Conservation (phyloP, 176 grass and related monocot species). For the Oryza brachyantha region DNA sequence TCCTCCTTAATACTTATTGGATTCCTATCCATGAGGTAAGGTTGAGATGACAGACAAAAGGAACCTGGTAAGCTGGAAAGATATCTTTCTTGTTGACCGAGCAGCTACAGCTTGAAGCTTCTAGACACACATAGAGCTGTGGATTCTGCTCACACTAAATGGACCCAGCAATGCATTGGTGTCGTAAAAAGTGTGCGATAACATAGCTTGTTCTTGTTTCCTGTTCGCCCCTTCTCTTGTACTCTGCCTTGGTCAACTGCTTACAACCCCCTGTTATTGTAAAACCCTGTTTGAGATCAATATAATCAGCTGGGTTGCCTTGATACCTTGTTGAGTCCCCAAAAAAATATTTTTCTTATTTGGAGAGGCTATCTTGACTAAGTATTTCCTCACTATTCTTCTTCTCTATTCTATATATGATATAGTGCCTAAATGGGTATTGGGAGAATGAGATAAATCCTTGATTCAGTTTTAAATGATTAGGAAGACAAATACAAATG, state of each 20-base stretch:
- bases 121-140: no score
- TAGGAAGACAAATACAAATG: neutral
- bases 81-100: neutral
- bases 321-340: neutral
- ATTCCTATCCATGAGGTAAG: neutral
- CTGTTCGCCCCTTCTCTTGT: neutral
- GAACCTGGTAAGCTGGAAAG: neutral
- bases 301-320: neutral
- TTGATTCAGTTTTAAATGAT: neutral
- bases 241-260: neutral
- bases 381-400: neutral
- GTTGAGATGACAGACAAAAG: neutral
- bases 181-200: neutral
- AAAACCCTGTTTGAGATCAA: neutral
- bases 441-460: neutral
- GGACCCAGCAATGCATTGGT: neutral
- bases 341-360: neutral
- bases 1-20: neutral
- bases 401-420: neutral
- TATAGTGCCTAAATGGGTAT: neutral
- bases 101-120: no score
- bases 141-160: neutral
- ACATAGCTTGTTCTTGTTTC: neutral
- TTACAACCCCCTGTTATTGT: neutral
- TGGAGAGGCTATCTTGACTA: neutral